Percentiles rank a stretch among this genome's conserved stretches.
Conservation (phyloP, 2,329 filamentous ascomycete genomes). For the Penicillium sp. region DNA sequence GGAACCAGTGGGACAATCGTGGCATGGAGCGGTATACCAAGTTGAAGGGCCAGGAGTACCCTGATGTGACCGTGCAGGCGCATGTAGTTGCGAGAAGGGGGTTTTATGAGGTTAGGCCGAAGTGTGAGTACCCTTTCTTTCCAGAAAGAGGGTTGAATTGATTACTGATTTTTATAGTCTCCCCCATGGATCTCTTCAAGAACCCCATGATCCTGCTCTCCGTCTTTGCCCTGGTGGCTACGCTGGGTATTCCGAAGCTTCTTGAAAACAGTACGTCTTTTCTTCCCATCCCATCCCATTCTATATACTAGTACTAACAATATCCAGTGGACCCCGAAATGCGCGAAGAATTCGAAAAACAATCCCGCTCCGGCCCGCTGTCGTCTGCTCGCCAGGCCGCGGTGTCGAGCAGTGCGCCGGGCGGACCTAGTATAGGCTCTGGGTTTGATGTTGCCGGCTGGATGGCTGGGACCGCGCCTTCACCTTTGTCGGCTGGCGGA, state of each 20-base stretch:
- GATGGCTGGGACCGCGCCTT: conserved; percentile 56
- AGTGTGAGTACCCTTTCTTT: conserved; percentile 58
- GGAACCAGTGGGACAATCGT: conserved; percentile 85
- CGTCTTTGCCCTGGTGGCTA: conserved; percentile 73
- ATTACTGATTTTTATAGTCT: conserved; percentile 52
- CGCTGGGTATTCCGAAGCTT: conserved; percentile 90
- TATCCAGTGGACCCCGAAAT: conserved; percentile 89
- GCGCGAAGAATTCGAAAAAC: conserved; percentile 85
- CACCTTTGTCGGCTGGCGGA: conserved; percentile 21
- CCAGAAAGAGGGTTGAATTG: not conserved
- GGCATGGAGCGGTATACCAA: conserved; percentile 52
- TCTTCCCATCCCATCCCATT: conserved; percentile 1
- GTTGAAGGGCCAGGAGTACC: conserved; percentile 23
- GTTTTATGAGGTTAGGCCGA: conserved; percentile 71
- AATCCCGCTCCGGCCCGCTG: conserved; percentile 72
- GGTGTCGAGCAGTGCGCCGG: conserved; percentile 45
- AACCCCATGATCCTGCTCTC: conserved; percentile 97
- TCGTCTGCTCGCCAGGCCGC: conserved; percentile 56
- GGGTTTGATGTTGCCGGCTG: conserved; percentile 63
- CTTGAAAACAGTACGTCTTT: conserved; percentile 82
- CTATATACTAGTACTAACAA: conserved; percentile 6
- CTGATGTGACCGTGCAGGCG: conserved; percentile 54
- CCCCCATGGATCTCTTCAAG: conserved; percentile 76
- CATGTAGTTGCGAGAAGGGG: conserved; percentile 61
- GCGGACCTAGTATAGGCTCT: conserved; percentile 48